These are phyloP conservation scores for Leccinum subrobustum DNA, from an alignment of 1,284 basidiomycete genomes.

Conservation along the genomic window DNA sequence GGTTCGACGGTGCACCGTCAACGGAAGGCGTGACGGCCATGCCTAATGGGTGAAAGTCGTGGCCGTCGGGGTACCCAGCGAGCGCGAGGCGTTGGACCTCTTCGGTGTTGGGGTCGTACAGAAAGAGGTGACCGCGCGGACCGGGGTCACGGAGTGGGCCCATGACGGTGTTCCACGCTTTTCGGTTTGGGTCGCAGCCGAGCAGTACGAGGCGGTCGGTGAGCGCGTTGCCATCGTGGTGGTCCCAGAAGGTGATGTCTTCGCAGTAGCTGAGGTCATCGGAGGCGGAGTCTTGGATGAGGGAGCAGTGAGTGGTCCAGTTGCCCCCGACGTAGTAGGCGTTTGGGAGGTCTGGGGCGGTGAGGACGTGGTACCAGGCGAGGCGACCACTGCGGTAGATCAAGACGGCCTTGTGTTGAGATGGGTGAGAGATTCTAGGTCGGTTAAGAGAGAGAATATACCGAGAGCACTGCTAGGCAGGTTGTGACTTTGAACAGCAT, in stretches of 20 bases:
- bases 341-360: conserved; percentile 41
- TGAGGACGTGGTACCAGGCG: conserved; percentile 41
- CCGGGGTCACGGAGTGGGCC: conserved; percentile 53
- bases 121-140: conserved; percentile 50
- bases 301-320: conserved; percentile 42
- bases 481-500: conserved; percentile 18
- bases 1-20: conserved; percentile 45
- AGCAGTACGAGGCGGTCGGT: conserved; percentile 45
- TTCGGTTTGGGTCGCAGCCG: conserved; percentile 54
- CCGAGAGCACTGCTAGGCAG: conserved; percentile 16
- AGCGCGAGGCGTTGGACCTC: conserved; percentile 33
- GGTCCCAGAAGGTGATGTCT: conserved; percentile 62
- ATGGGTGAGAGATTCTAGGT: neutral
- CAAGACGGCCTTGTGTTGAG: conserved; percentile 16
- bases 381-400: conserved; percentile 43
- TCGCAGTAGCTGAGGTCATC: conserved; percentile 55
- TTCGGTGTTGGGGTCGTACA: conserved; percentile 30
- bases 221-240: conserved; percentile 29
- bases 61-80: conserved; percentile 41
- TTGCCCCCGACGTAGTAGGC: conserved; percentile 50
- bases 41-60: conserved; percentile 61
- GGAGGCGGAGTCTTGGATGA: conserved; percentile 36
- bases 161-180: conserved; percentile 67
- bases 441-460: conserved; percentile 8
- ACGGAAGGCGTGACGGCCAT: conserved; percentile 49